phyloP scores from a whole-genome alignment of 2,329 filamentous ascomycete genomes.

The Polychaeton citri region DNA sequence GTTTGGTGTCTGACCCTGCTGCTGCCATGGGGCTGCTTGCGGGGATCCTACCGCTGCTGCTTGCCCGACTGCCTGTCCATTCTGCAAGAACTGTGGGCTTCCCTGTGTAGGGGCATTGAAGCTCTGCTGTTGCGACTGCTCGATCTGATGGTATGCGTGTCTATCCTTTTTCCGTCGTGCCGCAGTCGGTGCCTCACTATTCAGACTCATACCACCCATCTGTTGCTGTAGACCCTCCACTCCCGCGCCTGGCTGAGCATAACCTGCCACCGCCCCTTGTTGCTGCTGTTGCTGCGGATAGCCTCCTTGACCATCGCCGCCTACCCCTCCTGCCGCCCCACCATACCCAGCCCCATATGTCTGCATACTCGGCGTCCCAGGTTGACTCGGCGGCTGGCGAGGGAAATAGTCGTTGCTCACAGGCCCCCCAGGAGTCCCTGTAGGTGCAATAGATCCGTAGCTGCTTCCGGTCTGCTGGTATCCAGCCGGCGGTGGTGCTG shows the following conservation, averaged over 20 bases:
- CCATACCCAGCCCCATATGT: slow-evolving; percentile 1
- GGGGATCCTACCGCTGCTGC: slow-evolving; percentile 7
- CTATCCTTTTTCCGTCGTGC: slow-evolving; percentile 74
- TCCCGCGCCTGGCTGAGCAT: no score
- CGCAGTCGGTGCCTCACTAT: slow-evolving; percentile 32
- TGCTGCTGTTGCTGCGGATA: slow-evolving; percentile 5
- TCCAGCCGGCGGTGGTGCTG: slow-evolving; percentile 30
- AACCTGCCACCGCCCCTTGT: slow-evolving; percentile 9
- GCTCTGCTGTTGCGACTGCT: slow-evolving; percentile 53
- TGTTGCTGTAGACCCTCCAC: slow-evolving; percentile 49
- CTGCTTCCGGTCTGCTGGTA: slow-evolving; percentile 29
- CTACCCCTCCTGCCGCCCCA: slow-evolving; percentile 4
- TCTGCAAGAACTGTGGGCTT: slow-evolving; percentile 47
- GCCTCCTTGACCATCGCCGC: not conserved
- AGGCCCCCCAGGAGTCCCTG: slow-evolving; percentile 6
- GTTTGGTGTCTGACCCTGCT: slow-evolving; percentile 15
- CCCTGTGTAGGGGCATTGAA: slow-evolving; percentile 59
- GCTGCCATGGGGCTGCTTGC: slow-evolving; percentile 20
- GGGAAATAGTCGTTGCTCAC: slow-evolving; percentile 4
- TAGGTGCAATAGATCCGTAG: slow-evolving; percentile 22
- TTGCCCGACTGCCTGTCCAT: slow-evolving; percentile 15
- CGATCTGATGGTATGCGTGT: slow-evolving; percentile 81
- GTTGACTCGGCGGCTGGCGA: slow-evolving; percentile 8
- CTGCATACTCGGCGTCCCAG: slow-evolving; percentile 1
- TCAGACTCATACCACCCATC: slow-evolving; percentile 65